Evolutionary conservation across 1,284 basidiomycete species (phyloP).

Genomic region (Dichomitus squalens): DNA sequence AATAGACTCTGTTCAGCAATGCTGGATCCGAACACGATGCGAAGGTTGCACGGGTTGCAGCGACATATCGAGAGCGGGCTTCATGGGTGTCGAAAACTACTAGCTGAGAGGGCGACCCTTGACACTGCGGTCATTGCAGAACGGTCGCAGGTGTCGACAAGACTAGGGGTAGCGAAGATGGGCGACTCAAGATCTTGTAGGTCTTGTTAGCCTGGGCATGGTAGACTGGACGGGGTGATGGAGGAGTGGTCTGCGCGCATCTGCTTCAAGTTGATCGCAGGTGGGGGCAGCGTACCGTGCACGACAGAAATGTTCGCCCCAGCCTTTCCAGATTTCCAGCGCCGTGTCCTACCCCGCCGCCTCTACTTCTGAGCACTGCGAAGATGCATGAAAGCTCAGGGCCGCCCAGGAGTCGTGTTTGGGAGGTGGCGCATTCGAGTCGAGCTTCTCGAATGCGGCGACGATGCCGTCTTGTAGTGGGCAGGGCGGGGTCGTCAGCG

Average conservation of each 20-base stretch:
- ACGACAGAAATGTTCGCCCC: conserved; percentile 96
- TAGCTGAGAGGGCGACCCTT: no score
- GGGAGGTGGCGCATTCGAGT: conserved; percentile 74
- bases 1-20: no score
- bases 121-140: no score
- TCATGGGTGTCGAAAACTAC: no score
- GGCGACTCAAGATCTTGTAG: conserved; percentile 89
- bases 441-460: conserved; percentile 76
- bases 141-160: no score
- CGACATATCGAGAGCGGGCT: no score
- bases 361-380: conserved; percentile 50
- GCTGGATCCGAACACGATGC: no score
- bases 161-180: conserved; percentile 97
- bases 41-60: no score
- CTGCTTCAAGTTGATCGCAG: conserved; percentile 91
- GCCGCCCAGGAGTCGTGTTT: conserved; percentile 91
- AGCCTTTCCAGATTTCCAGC: conserved; percentile 95
- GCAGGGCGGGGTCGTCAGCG: no score
- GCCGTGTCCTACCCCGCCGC: conserved; percentile 44
- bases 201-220: conserved; percentile 93
- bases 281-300: conserved; percentile 85
- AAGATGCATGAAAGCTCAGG: conserved; percentile 90
- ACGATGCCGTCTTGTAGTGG: conserved; percentile 91
- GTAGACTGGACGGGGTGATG: conserved; percentile 61
- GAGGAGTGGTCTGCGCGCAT: conserved; percentile 93